phyloP scores from a whole-genome alignment of 345 rosid genomes.

The Brassica cretica region DNA sequence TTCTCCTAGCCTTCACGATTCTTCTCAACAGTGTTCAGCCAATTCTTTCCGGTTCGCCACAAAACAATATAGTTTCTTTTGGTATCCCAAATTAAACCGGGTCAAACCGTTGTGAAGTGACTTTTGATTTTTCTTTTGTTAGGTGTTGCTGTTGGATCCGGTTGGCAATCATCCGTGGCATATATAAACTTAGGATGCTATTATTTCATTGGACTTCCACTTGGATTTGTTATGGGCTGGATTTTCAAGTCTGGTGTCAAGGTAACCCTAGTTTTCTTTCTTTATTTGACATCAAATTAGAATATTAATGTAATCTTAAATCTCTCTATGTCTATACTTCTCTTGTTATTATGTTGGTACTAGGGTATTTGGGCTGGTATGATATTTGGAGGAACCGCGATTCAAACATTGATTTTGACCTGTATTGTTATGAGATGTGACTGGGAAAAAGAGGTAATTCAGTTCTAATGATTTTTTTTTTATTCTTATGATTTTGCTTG shows the following conservation, averaged over 20 bases:
- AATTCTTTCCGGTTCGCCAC: conserved; percentile 61
- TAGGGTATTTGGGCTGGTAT: conserved; percentile 76
- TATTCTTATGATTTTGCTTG: neutral
- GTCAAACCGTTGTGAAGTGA: neutral
- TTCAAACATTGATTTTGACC: conserved; percentile 57
- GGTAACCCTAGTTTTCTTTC: neutral
- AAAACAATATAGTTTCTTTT: neutral
- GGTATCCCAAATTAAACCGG: neutral
- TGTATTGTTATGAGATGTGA: conserved; percentile 43
- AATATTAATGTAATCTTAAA: neutral
- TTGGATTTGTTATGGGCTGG: conserved; percentile 65
- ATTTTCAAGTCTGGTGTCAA: conserved; percentile 47
- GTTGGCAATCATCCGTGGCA: conserved; percentile 70
- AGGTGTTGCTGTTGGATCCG: conserved; percentile 87
- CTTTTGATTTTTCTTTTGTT: neutral
- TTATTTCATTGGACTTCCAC: conserved; percentile 63
- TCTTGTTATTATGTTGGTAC: conserved; percentile 23
- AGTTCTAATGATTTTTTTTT: neutral
- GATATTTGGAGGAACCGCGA: conserved; percentile 65
- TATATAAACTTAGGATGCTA: conserved; percentile 69
- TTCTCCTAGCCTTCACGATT: conserved; percentile 72
- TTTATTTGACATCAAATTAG: neutral
- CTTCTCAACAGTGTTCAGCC: conserved; percentile 89
- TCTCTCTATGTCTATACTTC: neutral
- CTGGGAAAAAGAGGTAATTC: conserved; percentile 60